phyloP scores from a whole-genome alignment of 176 grass and related monocot species.

The Aegilops sharonensis region DNA sequence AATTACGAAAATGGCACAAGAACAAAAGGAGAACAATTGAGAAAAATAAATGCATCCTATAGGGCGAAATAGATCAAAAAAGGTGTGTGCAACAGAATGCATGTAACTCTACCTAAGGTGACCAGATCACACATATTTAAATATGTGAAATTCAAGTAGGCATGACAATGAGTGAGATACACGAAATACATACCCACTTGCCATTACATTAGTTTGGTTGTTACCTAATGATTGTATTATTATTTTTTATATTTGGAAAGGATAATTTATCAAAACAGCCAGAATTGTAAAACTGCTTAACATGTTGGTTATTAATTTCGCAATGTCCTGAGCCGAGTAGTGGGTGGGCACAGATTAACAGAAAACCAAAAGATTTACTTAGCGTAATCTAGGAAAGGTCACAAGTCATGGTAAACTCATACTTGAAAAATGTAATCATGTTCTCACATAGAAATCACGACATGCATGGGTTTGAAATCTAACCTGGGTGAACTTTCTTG shows the following conservation, averaged over 20 bases:
- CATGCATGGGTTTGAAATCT: conserved; percentile 7
- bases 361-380: conserved; percentile 4
- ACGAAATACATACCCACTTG: background rate
- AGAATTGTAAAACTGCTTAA: conserved; percentile 14
- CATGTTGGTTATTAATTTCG: background rate
- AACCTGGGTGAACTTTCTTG: conserved; percentile 76
- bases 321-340: background rate
- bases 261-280: background rate
- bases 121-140: too few relatives aligned
- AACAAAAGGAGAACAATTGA: too few relatives aligned
- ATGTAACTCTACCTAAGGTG: too few relatives aligned
- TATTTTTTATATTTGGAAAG: background rate
- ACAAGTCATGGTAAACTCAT: background rate
- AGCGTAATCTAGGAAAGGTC: conserved; percentile 12
- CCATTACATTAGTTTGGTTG: background rate
- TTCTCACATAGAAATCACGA: conserved; percentile 5
- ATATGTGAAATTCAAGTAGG: too few relatives aligned
- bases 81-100: too few relatives aligned
- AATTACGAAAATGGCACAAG: too few relatives aligned
- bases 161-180: too few relatives aligned
- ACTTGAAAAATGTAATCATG: background rate
- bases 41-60: too few relatives aligned
- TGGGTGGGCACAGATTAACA: background rate
- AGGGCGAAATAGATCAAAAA: too few relatives aligned
- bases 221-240: background rate